Percentiles rank a stretch among this genome's conserved stretches.
phyloP scores from a whole-genome alignment of 2,329 filamentous ascomycete species.

The Diaporthe citri region DNA sequence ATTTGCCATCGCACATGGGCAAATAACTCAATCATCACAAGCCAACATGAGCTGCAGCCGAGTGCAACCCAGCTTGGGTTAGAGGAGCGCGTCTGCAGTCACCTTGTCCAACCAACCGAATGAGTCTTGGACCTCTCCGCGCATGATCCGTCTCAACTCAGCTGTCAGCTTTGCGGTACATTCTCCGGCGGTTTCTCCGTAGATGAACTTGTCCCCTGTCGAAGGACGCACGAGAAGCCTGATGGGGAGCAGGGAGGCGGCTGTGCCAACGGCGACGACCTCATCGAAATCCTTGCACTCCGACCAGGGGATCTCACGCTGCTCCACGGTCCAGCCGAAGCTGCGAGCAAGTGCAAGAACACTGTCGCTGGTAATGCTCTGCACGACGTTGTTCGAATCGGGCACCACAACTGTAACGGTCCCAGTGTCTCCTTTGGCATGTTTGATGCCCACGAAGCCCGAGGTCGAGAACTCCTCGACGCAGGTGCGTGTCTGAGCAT shows the following conservation, averaged over 20 bases:
- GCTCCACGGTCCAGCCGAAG: slow-evolving; percentile 88
- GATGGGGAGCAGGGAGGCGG: slow-evolving; percentile 90
- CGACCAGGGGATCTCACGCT: slow-evolving; percentile 74
- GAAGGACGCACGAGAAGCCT: slow-evolving; percentile 83
- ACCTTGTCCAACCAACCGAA: slow-evolving; percentile 78
- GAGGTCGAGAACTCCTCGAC: slow-evolving; percentile 97
- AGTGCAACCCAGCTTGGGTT: not conserved
- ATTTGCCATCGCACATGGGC: not conserved
- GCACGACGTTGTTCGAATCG: slow-evolving; percentile 87
- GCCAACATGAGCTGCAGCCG: not conserved
- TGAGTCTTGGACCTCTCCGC: slow-evolving; percentile 80
- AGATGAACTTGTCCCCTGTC: slow-evolving; percentile 53
- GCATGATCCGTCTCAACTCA: slow-evolving; percentile 87
- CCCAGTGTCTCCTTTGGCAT: slow-evolving; percentile 66
- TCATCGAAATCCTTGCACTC: slow-evolving; percentile 72
- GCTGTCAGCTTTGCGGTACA: slow-evolving; percentile 72
- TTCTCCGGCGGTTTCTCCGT: slow-evolving; percentile 51
- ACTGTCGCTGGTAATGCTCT: slow-evolving; percentile 86
- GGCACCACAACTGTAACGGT: slow-evolving; percentile 84
- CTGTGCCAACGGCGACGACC: slow-evolving; percentile 91
- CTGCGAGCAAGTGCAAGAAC: slow-evolving; percentile 80
- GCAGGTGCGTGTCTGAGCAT: slow-evolving; percentile 84
- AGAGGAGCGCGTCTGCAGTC: slow-evolving; percentile 50
- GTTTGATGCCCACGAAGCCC: slow-evolving; percentile 80
- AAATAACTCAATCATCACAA: not conserved